Conservation (phyloP, 2,329 filamentous ascomycete species). For the Chaetomium globosum region DNA sequence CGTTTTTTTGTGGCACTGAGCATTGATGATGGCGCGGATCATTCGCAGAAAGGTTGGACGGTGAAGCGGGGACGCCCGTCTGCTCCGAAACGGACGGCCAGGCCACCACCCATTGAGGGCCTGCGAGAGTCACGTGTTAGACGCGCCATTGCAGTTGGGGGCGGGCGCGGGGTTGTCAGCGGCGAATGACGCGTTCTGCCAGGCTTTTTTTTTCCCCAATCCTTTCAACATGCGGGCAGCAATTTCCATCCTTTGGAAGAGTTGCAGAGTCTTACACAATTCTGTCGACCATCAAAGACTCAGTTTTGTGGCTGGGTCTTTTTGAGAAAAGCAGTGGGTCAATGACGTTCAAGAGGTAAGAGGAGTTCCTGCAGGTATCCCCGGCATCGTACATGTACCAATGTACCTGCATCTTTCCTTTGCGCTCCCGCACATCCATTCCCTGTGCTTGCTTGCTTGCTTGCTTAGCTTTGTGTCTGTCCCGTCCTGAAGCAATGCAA, state of each 20-base stretch:
- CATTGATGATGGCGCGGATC: conserved; percentile 21
- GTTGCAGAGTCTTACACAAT: background rate
- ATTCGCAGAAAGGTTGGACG: conserved; percentile 25
- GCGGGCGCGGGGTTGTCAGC: background rate
- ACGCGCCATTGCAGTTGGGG: background rate
- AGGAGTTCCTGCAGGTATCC: background rate
- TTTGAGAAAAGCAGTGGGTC: background rate
- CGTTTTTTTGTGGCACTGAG: conserved; percentile 37
- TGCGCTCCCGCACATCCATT: background rate
- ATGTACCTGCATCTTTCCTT: background rate
- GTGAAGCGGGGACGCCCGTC: conserved; percentile 29
- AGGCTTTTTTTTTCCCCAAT: background rate
- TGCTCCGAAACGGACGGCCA: conserved; percentile 23
- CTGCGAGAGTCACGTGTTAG: conserved; percentile 24
- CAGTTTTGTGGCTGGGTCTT: background rate
- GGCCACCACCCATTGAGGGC: background rate
- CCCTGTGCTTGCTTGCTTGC: background rate
- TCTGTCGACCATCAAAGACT: background rate
- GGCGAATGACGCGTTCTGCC: conserved; percentile 3
- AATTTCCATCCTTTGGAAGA: background rate
- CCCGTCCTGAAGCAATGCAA: background rate
- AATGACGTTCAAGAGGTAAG: background rate
- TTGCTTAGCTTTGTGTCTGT: background rate
- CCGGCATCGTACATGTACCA: background rate
- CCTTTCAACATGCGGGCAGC: background rate